These are phyloP conservation scores for Cruciata laevipes DNA, from an alignment of 257 asterid species.

Conservation along the genomic window DNA sequence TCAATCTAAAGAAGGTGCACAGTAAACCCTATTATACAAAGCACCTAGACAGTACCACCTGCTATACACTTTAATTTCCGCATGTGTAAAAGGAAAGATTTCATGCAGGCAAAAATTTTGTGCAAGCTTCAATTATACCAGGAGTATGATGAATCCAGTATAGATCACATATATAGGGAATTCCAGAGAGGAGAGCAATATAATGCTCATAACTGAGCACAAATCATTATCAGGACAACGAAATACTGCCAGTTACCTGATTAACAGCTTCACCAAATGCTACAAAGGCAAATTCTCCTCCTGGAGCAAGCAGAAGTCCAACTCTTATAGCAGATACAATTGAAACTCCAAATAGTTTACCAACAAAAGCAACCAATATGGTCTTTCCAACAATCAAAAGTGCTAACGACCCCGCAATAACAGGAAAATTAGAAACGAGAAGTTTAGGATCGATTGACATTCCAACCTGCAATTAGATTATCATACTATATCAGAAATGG, in stretches of 20 bases:
- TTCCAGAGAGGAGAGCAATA: background rate
- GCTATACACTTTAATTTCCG: too few species aligned
- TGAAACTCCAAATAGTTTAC: slow-evolving; percentile 80
- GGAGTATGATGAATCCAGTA: background rate
- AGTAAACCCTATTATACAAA: too few species aligned
- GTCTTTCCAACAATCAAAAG: slow-evolving; percentile 92
- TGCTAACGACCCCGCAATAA: slow-evolving; percentile 67
- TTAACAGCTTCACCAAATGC: slow-evolving; percentile 99
- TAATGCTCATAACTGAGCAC: background rate
- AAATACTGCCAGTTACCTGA: slow-evolving; percentile 49
- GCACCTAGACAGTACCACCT: too few species aligned
- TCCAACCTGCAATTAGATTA: slow-evolving; percentile 67
- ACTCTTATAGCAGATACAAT: slow-evolving; percentile 83
- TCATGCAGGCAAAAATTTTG: background rate
- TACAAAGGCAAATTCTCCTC: slow-evolving; percentile 98
- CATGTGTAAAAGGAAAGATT: too few species aligned
- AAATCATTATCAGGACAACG: slow-evolving; percentile 8
- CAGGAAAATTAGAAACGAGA: slow-evolving; percentile 87
- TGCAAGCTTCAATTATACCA: background rate
- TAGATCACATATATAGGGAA: background rate
- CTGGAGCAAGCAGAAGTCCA: slow-evolving; percentile 99
- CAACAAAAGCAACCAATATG: slow-evolving; percentile 75
- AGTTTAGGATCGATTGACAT: slow-evolving; percentile 99
- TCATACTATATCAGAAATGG: background rate
- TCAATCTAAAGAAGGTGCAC: background rate